Evolutionary conservation across 2,329 filamentous ascomycete species (phyloP), one percentile per base, ranked within the genome.

Genomic region (Podosphaera aphanis): DNA sequence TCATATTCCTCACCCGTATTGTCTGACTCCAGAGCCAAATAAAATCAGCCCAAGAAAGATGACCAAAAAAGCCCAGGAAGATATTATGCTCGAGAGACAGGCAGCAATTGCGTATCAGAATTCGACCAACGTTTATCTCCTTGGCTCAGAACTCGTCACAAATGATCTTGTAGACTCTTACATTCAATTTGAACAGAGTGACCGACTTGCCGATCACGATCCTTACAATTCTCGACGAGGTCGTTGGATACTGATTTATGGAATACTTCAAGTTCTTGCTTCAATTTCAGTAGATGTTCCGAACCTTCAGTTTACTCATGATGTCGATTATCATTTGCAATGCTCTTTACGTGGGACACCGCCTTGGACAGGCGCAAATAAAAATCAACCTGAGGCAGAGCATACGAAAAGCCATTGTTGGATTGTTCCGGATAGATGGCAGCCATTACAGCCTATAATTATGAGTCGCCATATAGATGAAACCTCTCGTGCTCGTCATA

Each of bases 1-100:
- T 2, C 74, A 79, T 49, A 72, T 82, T 39, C 71, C 77, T 0
- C 70, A 79, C 48, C 76, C 78, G 0, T 79, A 77, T 50, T 75
- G 77, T 0, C 60, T 80, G 1, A 64, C 80, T 2, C 77, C 78
- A 1, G 64, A 70, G 38, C 66, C 67, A 0, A 65, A 67, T 27
- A 58, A 63, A 1, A 59, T 63, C 0, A 46, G 47, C 21, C 18
- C 41, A 1, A 53, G 55, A 44, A 53, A 48, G 49, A 53, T 52
- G 38, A 48, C 49, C 2, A 53, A 55, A 39, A 46, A 46, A 49
- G 21, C 18, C 35, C 1, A 21, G 3, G 52, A 55, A 15, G 53
- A 56, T 41, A 52, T 49, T 48, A 54, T 55, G 46, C 48, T 49
- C 4, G 53, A 55, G 43, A 47, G 53, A 33, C 52, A 47, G 38